Conservation (phyloP, 768 basidiomycete species). For the Hydnomerulius pinastri region DNA sequence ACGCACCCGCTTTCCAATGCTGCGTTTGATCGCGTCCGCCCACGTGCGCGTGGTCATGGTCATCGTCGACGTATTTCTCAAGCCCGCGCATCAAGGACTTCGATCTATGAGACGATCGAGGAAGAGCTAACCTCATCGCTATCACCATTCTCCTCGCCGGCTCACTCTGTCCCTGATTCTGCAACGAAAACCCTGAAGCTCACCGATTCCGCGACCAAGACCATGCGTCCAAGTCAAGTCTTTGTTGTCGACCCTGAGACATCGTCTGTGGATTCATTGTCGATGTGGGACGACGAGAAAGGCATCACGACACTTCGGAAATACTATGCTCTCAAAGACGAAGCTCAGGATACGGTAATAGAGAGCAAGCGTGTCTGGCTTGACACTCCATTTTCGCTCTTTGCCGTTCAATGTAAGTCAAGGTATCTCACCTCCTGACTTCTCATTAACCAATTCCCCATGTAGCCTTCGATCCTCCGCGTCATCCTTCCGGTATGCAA, state of each 20-base stretch:
- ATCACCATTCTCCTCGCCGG: conserved; percentile 30
- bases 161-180: conserved; percentile 11
- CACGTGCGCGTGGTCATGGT: conserved; percentile 59
- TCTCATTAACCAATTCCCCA: conserved; percentile 4
- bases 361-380: conserved; percentile 68
- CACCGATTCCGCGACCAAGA: conserved; percentile 12
- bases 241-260: conserved; percentile 61
- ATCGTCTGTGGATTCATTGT: conserved; percentile 44
- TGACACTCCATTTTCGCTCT: conserved; percentile 76
- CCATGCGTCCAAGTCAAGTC: conserved; percentile 41
- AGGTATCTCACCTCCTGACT: background rate
- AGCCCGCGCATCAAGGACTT: conserved; percentile 60
- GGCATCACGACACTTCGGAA: conserved; percentile 64
- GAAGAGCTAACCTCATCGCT: conserved; percentile 55
- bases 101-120: conserved; percentile 79
- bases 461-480: conserved; percentile 76
- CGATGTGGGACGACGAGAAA: conserved; percentile 67
- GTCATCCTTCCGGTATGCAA: conserved; percentile 64
- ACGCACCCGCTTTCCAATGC: conserved; percentile 51
- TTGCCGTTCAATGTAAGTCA: conserved; percentile 67
- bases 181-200: conserved; percentile 33
- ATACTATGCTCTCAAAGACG: conserved; percentile 69
- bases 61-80: conserved; percentile 73
- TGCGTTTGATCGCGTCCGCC: conserved; percentile 39
- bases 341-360: conserved; percentile 62